Evolutionary conservation across 441 rosid species (phyloP), one percentile per base, ranked within the genome.

Genomic region (Syzygium malaccense): DNA sequence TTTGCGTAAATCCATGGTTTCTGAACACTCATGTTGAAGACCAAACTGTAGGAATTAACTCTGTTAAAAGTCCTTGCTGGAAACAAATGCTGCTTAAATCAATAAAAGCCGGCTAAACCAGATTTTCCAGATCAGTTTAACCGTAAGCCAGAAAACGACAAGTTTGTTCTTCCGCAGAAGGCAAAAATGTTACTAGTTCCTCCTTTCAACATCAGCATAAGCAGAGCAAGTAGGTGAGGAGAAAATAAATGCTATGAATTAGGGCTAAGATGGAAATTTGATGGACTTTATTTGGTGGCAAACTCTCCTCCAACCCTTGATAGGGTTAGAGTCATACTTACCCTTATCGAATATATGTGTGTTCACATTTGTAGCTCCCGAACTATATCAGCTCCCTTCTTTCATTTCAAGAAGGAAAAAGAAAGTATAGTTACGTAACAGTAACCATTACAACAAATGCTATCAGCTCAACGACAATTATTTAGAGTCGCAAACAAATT

Each of bases 361-460:
- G 0, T 28, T 57, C 32, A 58, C 66, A 58, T 12, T 26, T 58
- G 14, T 14, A 8, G 5, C n/a, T 58, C 17, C 0, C 0, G 64
- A 58, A 3, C 64, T 12, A n/a, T 58, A 12, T 60, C 14, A 7
- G 64, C 28, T 60, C 17, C 12, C 13, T 60, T 28, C 28, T 28
- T 60, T 58, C 30, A 58, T 58, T 58, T 28, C n/a, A 60, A 60
- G 66, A 58, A 58, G 30, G 14, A 14, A 28, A 60, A 60, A 58
- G 14, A 1, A 0, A 57, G 5, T 23, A 2, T 57, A 23, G 62
- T 57, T 11, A 2, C n/a, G 26, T 60, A 60, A 60, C 2, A 60
- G 2, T 28, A 26, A 60, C 66, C 6, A 60, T 28, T 26, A 60
- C 32, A 26, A 60, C 66, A 13, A 5, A 12, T 60, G 32, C 4